Conservation (phyloP, 352 stramenopile species). For the Pythium grandisporangium region DNA sequence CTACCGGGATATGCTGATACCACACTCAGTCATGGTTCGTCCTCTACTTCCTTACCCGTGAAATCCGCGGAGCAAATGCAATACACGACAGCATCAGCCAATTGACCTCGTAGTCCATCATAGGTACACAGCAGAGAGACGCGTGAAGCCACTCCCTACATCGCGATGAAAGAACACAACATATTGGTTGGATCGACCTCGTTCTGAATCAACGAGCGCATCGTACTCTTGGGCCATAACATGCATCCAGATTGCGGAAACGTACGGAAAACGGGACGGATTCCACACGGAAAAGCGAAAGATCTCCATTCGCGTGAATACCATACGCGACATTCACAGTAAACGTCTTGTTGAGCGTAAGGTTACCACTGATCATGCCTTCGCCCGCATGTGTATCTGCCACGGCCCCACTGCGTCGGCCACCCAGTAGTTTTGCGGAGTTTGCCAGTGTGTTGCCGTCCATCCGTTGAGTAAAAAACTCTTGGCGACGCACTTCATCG, state of each 20-base stretch:
- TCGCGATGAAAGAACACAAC: not conserved
- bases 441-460: slow-evolving; percentile 50
- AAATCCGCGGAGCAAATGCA: slow-evolving; percentile 51
- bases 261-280: slow-evolving; percentile 65
- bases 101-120: slow-evolving; percentile 29
- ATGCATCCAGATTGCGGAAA: not conserved
- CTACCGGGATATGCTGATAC: no score
- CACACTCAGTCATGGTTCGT: no score
- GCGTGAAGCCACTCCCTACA: slow-evolving; percentile 44
- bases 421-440: slow-evolving; percentile 43
- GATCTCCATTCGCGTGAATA: slow-evolving; percentile 56
- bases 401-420: slow-evolving; percentile 31
- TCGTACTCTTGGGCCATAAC: no score
- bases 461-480: slow-evolving; percentile 62
- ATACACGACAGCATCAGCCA: slow-evolving; percentile 42
- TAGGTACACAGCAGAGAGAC: slow-evolving; percentile 48
- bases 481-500: slow-evolving; percentile 39
- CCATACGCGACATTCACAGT: slow-evolving; percentile 53
- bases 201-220: no score
- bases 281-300: slow-evolving; percentile 62
- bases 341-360: slow-evolving; percentile 48
- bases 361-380: slow-evolving; percentile 50
- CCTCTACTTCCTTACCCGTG: slow-evolving; percentile 51
- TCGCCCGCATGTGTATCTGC: slow-evolving; percentile 64
- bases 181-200: not conserved